Conservation (phyloP, 225 moss, liverwort and hornwort species). For the Lunularia cruciata region DNA sequence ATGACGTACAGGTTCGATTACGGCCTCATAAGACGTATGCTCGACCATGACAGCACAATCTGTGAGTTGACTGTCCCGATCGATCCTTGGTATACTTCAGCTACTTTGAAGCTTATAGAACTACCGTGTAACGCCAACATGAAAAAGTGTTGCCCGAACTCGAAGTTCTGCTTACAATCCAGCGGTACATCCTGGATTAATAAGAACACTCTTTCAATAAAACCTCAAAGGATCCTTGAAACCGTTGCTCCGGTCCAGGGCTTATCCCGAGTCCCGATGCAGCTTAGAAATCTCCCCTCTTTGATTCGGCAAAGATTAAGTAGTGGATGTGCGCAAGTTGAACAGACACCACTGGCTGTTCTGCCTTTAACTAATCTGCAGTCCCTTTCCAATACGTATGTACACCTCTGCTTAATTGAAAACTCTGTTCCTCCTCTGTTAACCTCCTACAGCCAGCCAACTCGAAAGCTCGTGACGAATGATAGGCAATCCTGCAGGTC, state of each 20-base stretch:
- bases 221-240: not conserved
- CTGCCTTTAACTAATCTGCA: not conserved
- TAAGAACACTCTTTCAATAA: not conserved
- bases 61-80: not conserved
- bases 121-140: not conserved
- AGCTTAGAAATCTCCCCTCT: not conserved
- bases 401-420: too few species aligned
- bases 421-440: not conserved
- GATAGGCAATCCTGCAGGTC: too few species aligned
- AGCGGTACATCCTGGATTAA: not conserved
- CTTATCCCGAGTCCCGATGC: not conserved
- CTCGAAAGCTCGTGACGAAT: too few species aligned
- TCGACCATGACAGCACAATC: constrained; percentile 33
- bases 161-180: not conserved
- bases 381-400: not conserved
- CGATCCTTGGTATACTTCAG: not conserved
- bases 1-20: constrained; percentile 6
- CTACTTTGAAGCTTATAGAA: not conserved
- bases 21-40: not conserved
- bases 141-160: not conserved
- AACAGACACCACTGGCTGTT: not conserved
- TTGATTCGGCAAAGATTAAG: not conserved
- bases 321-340: not conserved
- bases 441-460: not conserved
- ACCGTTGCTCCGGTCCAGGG: not conserved